Percentiles rank a stretch among this genome's conserved stretches.
Evolutionary conservation across 176 grass and related monocot genomes (phyloP).

Genomic region (Luzula sylvatica): DNA sequence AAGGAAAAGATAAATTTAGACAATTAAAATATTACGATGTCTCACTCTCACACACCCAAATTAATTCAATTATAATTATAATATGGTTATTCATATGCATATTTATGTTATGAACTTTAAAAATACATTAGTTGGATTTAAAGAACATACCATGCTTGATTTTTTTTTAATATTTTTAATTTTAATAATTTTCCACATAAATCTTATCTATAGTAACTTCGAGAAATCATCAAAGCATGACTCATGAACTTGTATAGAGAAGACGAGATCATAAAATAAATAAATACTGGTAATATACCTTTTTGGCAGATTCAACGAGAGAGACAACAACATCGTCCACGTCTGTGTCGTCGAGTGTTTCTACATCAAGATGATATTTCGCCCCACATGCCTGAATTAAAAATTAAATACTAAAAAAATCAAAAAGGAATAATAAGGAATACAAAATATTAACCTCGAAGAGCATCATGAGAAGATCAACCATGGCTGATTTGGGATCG

Average conservation of each 20-base stretch:
- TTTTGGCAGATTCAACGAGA: slow-evolving; percentile 68
- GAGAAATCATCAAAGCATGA: slow-evolving; percentile 61
- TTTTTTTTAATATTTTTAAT: slow-evolving; percentile 71
- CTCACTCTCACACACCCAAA: no score
- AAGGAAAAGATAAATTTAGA: no score
- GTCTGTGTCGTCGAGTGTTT: slow-evolving; percentile 50
- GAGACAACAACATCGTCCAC: slow-evolving; percentile 70
- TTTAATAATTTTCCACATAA: slow-evolving; percentile 92
- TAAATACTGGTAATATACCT: slow-evolving; percentile 40
- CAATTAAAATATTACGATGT: no score
- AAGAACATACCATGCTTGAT: slow-evolving; percentile 90
- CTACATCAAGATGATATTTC: slow-evolving; percentile 54
- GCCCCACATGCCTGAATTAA: slow-evolving; percentile 66
- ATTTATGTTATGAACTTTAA: no score
- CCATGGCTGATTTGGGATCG: slow-evolving; percentile 46
- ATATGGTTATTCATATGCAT: no score
- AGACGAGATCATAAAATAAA: slow-evolving; percentile 6
- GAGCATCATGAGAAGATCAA: slow-evolving; percentile 74
- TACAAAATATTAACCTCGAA: slow-evolving; percentile 78
- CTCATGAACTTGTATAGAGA: slow-evolving; percentile 3
- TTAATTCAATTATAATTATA: no score
- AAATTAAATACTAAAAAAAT: slow-evolving; percentile 4
- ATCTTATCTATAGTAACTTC: no score
- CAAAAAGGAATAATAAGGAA: neutral
- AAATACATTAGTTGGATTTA: no score